A percentile compares a stretch with the other conserved stretches of the same genome.
phyloP scores from a whole-genome alignment of 2,329 filamentous ascomycete species.

The Capronia epimyces region DNA sequence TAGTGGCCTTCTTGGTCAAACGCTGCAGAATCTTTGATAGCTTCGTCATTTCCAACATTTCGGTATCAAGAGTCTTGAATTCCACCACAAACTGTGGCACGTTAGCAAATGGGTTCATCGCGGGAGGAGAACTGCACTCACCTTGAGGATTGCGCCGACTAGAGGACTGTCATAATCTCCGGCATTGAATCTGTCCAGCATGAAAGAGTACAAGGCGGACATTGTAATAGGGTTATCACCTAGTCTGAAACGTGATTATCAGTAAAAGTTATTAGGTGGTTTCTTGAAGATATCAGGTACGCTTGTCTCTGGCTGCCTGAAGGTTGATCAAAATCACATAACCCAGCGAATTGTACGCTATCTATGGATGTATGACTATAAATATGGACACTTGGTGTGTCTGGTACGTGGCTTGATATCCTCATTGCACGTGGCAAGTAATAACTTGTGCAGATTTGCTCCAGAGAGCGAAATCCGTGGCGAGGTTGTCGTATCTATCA shows the following conservation, averaged over 20 bases:
- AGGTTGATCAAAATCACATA: slow-evolving; percentile 4
- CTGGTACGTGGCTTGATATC: background rate
- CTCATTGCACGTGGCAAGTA: slow-evolving; percentile 1
- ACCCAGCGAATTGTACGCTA: slow-evolving; percentile 18
- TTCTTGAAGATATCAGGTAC: slow-evolving; percentile 2
- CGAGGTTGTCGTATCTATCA: slow-evolving; percentile 1
- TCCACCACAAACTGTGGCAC: slow-evolving; percentile 46
- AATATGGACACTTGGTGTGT: slow-evolving; percentile 8
- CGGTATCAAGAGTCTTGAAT: slow-evolving; percentile 54
- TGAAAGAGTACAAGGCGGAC: slow-evolving; percentile 45
- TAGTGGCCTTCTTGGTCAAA: slow-evolving; percentile 55
- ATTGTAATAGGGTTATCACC: slow-evolving; percentile 47
- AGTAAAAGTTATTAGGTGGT: slow-evolving; percentile 16
- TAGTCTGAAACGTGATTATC: slow-evolving; percentile 39
- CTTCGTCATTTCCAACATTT: slow-evolving; percentile 56
- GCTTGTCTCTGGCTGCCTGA: background rate
- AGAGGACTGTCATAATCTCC: slow-evolving; percentile 44
- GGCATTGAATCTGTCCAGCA: slow-evolving; percentile 46
- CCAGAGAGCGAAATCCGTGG: background rate
- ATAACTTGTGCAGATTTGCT: background rate
- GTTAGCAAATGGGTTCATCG: slow-evolving; percentile 28
- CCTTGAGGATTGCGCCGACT: slow-evolving; percentile 43
- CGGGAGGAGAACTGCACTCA: slow-evolving; percentile 27
- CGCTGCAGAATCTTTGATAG: slow-evolving; percentile 53
- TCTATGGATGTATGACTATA: slow-evolving; percentile 21